Conservation (phyloP, 2,329 filamentous ascomycete genomes). For the Nemania sp. region DNA sequence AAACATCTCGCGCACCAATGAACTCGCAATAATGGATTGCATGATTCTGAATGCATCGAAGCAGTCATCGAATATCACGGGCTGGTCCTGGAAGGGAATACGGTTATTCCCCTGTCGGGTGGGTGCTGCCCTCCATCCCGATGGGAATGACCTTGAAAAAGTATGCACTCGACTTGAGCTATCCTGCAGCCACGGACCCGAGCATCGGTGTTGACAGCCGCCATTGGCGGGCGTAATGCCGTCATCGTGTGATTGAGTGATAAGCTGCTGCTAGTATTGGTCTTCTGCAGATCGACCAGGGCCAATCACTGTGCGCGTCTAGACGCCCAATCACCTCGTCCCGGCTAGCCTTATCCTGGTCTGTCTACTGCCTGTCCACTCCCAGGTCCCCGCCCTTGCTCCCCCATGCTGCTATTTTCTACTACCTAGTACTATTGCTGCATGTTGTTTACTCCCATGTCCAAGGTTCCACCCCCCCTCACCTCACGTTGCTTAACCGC, state of each 20-base stretch:
- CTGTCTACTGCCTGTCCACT: slow-evolving; percentile 23
- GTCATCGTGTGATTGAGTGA: slow-evolving; percentile 51
- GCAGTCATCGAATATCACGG: slow-evolving; percentile 25
- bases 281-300: slow-evolving; percentile 47
- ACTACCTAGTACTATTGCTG: slow-evolving; percentile 13
- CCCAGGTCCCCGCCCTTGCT: slow-evolving; percentile 14
- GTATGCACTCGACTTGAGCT: slow-evolving; percentile 26
- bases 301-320: slow-evolving; percentile 53
- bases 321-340: slow-evolving; percentile 56
- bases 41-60: slow-evolving; percentile 28
- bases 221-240: slow-evolving; percentile 45
- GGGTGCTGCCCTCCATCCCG: not conserved
- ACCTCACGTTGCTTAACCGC: slow-evolving; percentile 55
- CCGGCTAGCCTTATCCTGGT: slow-evolving; percentile 49
- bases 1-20: slow-evolving; percentile 25
- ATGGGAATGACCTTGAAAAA: slow-evolving; percentile 13
- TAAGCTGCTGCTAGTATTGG: slow-evolving; percentile 50
- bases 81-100: slow-evolving; percentile 11
- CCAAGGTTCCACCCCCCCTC: slow-evolving; percentile 40
- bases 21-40: slow-evolving; percentile 27
- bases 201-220: slow-evolving; percentile 36
- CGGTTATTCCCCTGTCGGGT: slow-evolving; percentile 37
- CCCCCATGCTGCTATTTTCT: slow-evolving; percentile 36
- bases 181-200: slow-evolving; percentile 43
- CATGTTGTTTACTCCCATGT: slow-evolving; percentile 30